Evolutionary conservation across 2,329 filamentous ascomycete genomes (phyloP).

Genomic region (Plectosphaerella cucumerina): DNA sequence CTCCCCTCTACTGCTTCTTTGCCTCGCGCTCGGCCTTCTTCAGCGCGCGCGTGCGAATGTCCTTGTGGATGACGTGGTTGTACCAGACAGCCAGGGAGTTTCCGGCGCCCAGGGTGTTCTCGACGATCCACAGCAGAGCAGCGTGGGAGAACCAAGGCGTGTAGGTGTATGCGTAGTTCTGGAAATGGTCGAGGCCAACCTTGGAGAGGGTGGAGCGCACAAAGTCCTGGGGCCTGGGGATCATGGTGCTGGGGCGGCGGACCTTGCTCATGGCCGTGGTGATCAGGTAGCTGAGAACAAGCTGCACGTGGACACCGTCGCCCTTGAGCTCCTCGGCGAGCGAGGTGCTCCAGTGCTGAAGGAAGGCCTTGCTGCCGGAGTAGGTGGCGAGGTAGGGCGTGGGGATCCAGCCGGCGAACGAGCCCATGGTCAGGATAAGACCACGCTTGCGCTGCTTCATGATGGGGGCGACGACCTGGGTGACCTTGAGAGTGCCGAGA

Average conservation of each 20-base stretch:
- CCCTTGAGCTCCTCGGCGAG: constrained; percentile 78
- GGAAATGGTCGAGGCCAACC: constrained; percentile 76
- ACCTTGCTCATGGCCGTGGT: constrained; percentile 98
- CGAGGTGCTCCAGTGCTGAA: constrained; percentile 91
- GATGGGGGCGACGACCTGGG: constrained; percentile 76
- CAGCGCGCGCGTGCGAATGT: constrained; percentile 77
- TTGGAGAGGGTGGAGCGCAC: constrained; percentile 75
- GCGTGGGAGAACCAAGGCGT: constrained; percentile 94
- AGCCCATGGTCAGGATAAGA: constrained; percentile 94
- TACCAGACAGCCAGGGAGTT: constrained; percentile 41
- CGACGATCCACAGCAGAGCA: constrained; percentile 78
- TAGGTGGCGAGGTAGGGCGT: constrained; percentile 93
- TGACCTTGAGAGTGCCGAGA: constrained; percentile 81
- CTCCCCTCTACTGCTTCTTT: constrained; percentile 53
- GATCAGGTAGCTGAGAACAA: constrained; percentile 88
- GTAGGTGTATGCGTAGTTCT: constrained; percentile 76
- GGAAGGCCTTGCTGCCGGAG: constrained; percentile 95
- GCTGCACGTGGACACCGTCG: constrained; percentile 81
- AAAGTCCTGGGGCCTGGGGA: constrained; percentile 79
- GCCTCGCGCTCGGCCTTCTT: constrained; percentile 79
- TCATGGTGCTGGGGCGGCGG: constrained; percentile 68
- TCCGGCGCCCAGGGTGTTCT: constrained; percentile 50
- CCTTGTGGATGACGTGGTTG: constrained; percentile 69
- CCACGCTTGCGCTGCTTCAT: constrained; percentile 83
- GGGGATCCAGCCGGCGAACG: constrained; percentile 87